Evolutionary conservation across 2,329 filamentous ascomycete genomes (phyloP).

Genomic region (Penicillium psychrosexuale): DNA sequence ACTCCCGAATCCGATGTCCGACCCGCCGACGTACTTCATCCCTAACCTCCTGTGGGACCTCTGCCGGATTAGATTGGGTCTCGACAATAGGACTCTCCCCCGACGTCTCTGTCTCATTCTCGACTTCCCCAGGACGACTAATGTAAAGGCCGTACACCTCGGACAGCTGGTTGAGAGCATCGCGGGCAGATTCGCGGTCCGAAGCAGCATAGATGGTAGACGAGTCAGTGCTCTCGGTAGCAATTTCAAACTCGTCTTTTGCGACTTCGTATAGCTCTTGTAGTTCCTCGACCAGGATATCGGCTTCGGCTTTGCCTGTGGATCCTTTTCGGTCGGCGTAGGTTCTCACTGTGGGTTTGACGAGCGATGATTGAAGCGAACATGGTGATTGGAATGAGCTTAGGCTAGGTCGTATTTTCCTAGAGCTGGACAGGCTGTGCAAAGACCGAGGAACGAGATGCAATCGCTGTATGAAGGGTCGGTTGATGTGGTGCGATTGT

Average conservation of each 20-base stretch:
- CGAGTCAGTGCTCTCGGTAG: conserved; percentile 46
- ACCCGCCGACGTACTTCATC: conserved; percentile 46
- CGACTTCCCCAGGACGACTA: conserved; percentile 11
- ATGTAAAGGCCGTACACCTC: conserved; percentile 38
- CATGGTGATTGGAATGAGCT: background rate
- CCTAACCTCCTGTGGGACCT: conserved; percentile 29
- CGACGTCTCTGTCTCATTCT: conserved; percentile 8
- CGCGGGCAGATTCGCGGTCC: conserved; percentile 46
- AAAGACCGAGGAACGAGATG: background rate
- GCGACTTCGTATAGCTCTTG: conserved; percentile 43
- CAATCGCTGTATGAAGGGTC: background rate
- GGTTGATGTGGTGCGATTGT: background rate
- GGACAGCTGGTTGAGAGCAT: conserved; percentile 43
- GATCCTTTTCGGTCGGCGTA: conserved; percentile 6
- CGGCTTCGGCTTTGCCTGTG: conserved; percentile 28
- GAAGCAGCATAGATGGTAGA: conserved; percentile 47
- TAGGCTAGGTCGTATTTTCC: background rate
- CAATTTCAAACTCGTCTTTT: conserved; percentile 51
- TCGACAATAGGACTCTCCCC: conserved; percentile 25
- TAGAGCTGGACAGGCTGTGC: background rate
- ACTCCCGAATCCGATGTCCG: conserved; percentile 46
- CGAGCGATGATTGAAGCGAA: background rate
- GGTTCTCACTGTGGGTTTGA: background rate
- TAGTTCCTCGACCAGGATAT: conserved; percentile 37
- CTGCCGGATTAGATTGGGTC: conserved; percentile 33